Percentiles rank a stretch among this genome's conserved stretches.
phyloP scores from a whole-genome alignment of 495 filamentous ascomycete genomes.

The Neurospora terricola region DNA sequence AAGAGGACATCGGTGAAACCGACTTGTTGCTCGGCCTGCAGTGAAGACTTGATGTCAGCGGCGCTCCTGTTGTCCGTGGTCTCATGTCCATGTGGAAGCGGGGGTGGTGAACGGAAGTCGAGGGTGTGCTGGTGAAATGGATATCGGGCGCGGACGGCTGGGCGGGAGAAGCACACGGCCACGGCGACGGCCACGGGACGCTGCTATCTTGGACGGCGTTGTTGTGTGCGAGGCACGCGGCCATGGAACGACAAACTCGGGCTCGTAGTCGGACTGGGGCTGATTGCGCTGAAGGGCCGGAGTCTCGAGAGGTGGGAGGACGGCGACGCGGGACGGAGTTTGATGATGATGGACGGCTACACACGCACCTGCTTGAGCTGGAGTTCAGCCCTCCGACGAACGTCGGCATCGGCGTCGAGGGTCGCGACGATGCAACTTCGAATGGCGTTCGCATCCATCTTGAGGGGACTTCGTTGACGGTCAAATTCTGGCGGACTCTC shows the following conservation, averaged over 20 bases:
- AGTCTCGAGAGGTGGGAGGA: background rate
- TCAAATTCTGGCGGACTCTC: conserved; percentile 13
- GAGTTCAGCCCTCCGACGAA: conserved; percentile 75
- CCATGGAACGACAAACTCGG: background rate
- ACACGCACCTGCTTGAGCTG: conserved; percentile 83
- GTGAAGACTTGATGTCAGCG: background rate
- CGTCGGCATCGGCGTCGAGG: conserved; percentile 75
- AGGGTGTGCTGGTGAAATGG: background rate
- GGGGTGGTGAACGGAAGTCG: background rate
- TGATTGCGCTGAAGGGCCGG: background rate
- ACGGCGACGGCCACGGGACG: background rate
- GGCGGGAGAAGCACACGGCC: background rate
- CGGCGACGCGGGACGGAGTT: background rate
- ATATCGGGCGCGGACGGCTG: background rate
- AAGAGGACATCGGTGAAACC: conserved; percentile 86
- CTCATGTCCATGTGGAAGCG: background rate
- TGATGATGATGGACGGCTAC: background rate
- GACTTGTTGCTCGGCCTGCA: conserved; percentile 79
- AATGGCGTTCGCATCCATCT: conserved; percentile 81
- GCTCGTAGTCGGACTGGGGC: background rate
- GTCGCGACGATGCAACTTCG: conserved; percentile 82
- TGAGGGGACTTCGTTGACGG: conserved; percentile 14
- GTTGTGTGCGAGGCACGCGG: background rate
- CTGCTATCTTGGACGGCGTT: background rate
- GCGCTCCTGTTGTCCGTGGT: background rate